phyloP scores from a whole-genome alignment of 305 asterid species.

The Solanum hybrid region DNA sequence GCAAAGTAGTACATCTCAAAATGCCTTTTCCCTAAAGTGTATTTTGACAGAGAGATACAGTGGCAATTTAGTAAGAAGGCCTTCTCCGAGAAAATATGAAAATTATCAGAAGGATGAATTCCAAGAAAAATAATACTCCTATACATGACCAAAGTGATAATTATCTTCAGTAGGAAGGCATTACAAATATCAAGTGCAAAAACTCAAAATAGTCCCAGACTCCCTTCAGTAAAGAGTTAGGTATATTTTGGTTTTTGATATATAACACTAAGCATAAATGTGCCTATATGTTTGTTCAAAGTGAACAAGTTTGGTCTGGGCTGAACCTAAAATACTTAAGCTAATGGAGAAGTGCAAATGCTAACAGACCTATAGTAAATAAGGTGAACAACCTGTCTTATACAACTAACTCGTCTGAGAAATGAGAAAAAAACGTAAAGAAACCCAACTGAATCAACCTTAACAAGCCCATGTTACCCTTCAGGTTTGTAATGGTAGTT shows the following conservation, averaged over 20 bases:
- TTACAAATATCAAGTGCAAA: neutral
- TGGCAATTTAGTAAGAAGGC: neutral
- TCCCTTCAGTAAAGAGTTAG: neutral
- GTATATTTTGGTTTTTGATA: neutral
- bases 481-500: neutral
- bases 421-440: neutral
- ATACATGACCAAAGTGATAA: neutral
- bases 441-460: neutral
- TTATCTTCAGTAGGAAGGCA: neutral
- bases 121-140: neutral
- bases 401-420: neutral
- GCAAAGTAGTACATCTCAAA: neutral
- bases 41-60: neutral
- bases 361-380: neutral
- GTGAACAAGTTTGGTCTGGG: neutral
- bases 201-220: neutral
- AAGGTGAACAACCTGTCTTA: neutral
- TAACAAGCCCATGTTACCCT: neutral
- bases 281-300: neutral
- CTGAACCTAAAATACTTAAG: neutral
- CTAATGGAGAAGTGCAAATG: neutral
- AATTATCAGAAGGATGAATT: neutral
- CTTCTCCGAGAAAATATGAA: neutral
- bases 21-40: neutral
- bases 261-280: neutral